Evolutionary conservation across 495 filamentous ascomycete species (phyloP).

Genomic region (Sordaria brevicollis): DNA sequence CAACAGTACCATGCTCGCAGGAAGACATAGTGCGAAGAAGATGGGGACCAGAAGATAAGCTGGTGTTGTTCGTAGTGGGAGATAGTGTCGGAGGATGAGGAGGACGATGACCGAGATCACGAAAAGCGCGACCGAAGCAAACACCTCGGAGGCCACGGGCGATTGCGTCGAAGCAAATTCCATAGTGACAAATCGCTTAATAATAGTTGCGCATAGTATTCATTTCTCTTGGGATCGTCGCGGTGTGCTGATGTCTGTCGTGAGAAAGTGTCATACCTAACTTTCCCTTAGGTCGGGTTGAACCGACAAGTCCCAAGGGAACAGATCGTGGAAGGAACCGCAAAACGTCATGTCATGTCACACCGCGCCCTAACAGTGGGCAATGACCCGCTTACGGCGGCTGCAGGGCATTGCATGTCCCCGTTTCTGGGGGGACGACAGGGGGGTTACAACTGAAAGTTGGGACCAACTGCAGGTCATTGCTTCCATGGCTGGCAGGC

Average conservation of each 20-base stretch:
- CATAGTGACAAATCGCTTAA: constrained; percentile 9
- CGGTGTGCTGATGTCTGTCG: neutral
- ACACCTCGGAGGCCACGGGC: constrained; percentile 37
- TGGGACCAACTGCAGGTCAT: neutral
- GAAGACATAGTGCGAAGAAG: constrained; percentile 86
- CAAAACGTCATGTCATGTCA: neutral
- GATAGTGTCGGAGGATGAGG: constrained; percentile 75
- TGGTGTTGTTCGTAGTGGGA: constrained; percentile 82
- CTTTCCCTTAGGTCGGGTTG: neutral
- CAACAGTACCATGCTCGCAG: constrained; percentile 84
- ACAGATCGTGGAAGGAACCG: neutral
- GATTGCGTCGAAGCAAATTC: constrained; percentile 10
- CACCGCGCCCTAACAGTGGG: neutral
- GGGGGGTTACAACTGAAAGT: neutral
- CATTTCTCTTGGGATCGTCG: neutral
- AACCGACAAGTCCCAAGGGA: neutral
- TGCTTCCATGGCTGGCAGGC: neutral
- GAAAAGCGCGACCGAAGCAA: constrained; percentile 60
- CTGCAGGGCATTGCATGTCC: neutral
- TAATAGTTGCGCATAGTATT: neutral
- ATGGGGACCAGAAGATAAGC: constrained; percentile 85
- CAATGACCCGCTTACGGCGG: neutral
- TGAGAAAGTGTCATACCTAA: neutral
- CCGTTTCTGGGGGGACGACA: neutral
- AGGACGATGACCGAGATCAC: constrained; percentile 65